These are phyloP conservation scores for Lithospermum erythrorhizon DNA, from an alignment of 257 asterid genomes.

Conservation along the genomic window DNA sequence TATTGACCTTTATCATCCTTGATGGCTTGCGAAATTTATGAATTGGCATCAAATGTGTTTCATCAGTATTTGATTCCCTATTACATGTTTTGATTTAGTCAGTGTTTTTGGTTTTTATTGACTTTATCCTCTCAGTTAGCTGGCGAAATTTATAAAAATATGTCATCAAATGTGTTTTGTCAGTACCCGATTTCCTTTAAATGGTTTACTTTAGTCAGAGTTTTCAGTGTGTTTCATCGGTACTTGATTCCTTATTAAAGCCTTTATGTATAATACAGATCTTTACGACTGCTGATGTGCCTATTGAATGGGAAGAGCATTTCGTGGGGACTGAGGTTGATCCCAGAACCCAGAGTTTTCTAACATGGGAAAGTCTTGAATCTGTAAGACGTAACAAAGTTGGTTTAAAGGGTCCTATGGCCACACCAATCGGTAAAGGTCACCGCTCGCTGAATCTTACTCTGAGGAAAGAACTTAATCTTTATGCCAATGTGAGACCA, in stretches of 20 bases:
- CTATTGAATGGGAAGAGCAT: slow-evolving; percentile 97
- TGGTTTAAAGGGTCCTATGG: slow-evolving; percentile 97
- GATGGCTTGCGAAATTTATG: too few relatives aligned
- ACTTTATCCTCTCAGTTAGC: too few relatives aligned
- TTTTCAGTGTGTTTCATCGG: too few relatives aligned
- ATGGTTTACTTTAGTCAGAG: too few relatives aligned
- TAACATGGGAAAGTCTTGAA: slow-evolving; percentile 97
- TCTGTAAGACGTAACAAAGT: slow-evolving; percentile 76
- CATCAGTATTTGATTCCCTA: neutral
- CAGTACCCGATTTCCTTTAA: neutral
- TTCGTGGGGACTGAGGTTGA: slow-evolving; percentile 77
- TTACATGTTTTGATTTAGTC: neutral
- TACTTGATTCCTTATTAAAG: neutral
- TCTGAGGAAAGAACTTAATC: slow-evolving; percentile 82
- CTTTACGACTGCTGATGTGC: slow-evolving; percentile 67
- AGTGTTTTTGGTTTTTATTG: neutral
- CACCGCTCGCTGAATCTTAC: slow-evolving; percentile 95
- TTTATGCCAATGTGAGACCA: slow-evolving; percentile 95
- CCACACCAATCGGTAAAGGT: slow-evolving; percentile 95
- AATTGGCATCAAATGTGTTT: neutral
- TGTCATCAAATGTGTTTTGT: too few relatives aligned
- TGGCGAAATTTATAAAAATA: too few relatives aligned
- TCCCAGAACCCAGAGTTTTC: slow-evolving; percentile 92
- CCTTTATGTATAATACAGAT: slow-evolving; percentile 30
- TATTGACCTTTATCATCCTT: neutral